A percentile compares a stretch with the other conserved stretches of the same genome.
phyloP scores from a whole-genome alignment of 768 basidiomycete genomes.

The Leccinum boreale region DNA sequence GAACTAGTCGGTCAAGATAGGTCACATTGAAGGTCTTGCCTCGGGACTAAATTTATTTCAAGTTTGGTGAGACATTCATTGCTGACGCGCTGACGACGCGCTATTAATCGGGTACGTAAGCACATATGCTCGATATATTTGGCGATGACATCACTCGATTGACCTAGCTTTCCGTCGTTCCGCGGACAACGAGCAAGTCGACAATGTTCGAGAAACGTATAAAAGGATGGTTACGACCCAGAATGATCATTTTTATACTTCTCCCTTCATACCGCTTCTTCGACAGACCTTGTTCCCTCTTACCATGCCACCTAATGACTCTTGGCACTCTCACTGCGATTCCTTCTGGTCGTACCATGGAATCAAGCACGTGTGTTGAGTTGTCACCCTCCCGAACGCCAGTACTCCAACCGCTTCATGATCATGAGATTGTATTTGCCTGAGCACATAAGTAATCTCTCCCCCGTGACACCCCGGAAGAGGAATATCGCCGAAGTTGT shows the following conservation, averaged over 20 bases:
- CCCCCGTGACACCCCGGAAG: background rate
- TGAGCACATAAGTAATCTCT: background rate
- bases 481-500: background rate
- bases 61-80: background rate
- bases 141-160: slow-evolving; percentile 1
- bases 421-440: background rate
- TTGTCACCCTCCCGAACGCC: background rate
- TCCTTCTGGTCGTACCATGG: background rate
- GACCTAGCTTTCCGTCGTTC: background rate
- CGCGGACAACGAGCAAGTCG: no score
- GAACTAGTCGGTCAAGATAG: background rate
- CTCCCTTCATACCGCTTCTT: background rate
- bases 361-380: background rate
- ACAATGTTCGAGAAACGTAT: background rate
- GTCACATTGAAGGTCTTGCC: background rate
- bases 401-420: background rate
- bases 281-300: background rate
- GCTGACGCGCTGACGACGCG: background rate
- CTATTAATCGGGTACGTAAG: background rate
- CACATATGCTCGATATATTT: background rate
- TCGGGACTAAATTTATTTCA: background rate
- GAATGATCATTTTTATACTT: background rate
- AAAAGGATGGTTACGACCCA: background rate
- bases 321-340: background rate
- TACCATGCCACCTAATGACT: background rate